phyloP scores from a whole-genome alignment of 805 yeast species.

The Ogataea trehaloabstinens region DNA sequence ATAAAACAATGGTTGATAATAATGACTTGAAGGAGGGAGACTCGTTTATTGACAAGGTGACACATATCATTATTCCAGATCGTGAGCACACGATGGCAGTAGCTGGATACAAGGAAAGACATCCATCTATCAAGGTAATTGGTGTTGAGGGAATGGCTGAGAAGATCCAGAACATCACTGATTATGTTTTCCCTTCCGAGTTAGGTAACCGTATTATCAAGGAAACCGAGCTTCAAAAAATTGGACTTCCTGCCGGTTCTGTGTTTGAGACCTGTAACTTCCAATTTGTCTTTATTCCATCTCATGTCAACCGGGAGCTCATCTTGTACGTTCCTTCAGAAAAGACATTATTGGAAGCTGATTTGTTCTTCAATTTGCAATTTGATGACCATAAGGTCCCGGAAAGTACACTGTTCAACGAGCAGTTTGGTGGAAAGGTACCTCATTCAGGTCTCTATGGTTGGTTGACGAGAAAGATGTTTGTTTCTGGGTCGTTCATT shows the following conservation, averaged over 20 bases:
- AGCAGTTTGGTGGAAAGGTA: constrained; percentile 39
- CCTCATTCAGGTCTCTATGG: constrained; percentile 43
- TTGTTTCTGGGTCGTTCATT: constrained; percentile 14
- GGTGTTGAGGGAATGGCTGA: constrained; percentile 46
- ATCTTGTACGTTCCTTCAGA: constrained; percentile 46
- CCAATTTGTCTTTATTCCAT: constrained; percentile 56
- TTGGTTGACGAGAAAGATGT: constrained; percentile 18
- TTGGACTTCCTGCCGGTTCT: constrained; percentile 31
- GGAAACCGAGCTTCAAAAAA: constrained; percentile 31
- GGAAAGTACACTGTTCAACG: constrained; percentile 35
- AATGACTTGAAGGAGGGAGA: constrained; percentile 33
- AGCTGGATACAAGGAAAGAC: constrained; percentile 44
- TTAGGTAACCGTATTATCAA: constrained; percentile 36
- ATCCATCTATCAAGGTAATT: constrained; percentile 51
- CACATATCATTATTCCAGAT: constrained; percentile 61
- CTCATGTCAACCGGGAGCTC: constrained; percentile 58
- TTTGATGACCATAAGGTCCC: constrained; percentile 41
- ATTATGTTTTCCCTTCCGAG: constrained; percentile 36
- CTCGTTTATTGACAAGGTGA: constrained; percentile 36
- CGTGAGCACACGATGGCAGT: constrained; percentile 65
- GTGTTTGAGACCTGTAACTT: constrained; percentile 40
- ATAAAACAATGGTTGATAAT: constrained; percentile 21
- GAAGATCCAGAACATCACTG: constrained; percentile 38
- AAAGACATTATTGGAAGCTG: constrained; percentile 56
- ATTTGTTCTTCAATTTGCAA: constrained; percentile 58